Base-by-base conservation (phyloP, 805 yeast species). In the Millerozyma acaciae region DNA sequence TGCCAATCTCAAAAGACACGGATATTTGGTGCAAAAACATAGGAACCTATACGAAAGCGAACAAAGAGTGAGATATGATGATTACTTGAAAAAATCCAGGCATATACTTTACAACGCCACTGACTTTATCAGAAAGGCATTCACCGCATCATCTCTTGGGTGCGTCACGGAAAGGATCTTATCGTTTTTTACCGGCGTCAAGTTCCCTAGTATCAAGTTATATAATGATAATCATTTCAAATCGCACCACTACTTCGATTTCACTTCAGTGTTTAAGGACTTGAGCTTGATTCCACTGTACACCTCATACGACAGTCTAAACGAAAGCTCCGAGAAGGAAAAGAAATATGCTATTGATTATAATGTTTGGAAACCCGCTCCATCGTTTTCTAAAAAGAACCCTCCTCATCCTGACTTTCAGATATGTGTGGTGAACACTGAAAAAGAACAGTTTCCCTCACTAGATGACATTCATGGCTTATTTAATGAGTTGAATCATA, bases 331-430 rank as follows among this genome's bases (percentile, higher is more conserved):
- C 0, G 33, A 35, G 8, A 34, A 33, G 2, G 38, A 20, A 8
- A 26, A 36, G 5, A 28, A 38, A 2, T 57, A 53, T 23, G 35
- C 50, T 4, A 58, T 82, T 3, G 62, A 74, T 0, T 88, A 67
- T 46, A 69, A 82, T 47, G 84, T 85, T 3, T 89, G 96, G 96
- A 87, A 84, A 52, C 97, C 97, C 2, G 63, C 70, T 2, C 70
- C 84, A 0, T 57, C 64, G 3, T 89, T 84, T 61, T 79, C 78
- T 38, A 87, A 87, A 45, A 78, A 76, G 21, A 47, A 51, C 15
- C 94, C 95, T 1, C 78, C 81, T 0, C 28, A 49, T 2, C 95
- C 96, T 1, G 89, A 89, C 53, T 89, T 75, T 51, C 86, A 80
- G 45, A 57, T 90, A 1, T 67, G 75, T 2, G 75, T 86, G 0